A percentile compares a stretch with the other conserved stretches of the same genome.
Conservation (phyloP, 495 filamentous ascomycete genomes). For the Aspergillus avenaceus region DNA sequence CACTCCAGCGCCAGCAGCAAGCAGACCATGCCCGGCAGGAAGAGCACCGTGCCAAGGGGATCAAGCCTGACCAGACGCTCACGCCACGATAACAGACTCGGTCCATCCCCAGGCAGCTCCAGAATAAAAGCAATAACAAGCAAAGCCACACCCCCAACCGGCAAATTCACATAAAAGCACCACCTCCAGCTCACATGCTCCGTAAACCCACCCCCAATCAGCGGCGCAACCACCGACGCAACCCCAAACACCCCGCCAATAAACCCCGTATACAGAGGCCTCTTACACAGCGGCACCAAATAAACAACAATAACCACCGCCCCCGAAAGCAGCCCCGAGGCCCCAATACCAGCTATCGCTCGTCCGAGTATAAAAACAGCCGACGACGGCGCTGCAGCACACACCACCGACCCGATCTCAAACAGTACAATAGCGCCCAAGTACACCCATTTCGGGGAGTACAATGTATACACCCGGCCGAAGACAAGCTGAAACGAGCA, state of each 20-base stretch:
- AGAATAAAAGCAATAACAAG: not conserved
- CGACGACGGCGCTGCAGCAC: slow-evolving; percentile 66
- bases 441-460: slow-evolving; percentile 40
- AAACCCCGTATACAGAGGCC: slow-evolving; percentile 48
- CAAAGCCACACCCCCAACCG: slow-evolving; percentile 1
- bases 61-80: slow-evolving; percentile 30
- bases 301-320: slow-evolving; percentile 51
- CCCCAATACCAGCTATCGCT: slow-evolving; percentile 70
- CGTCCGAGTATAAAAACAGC: slow-evolving; percentile 71
- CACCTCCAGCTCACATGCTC: slow-evolving; percentile 60
- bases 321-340: slow-evolving; percentile 57
- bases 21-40: slow-evolving; percentile 48
- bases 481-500: slow-evolving; percentile 41
- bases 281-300: slow-evolving; percentile 49
- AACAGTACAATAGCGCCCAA: slow-evolving; percentile 42
- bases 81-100: not conserved
- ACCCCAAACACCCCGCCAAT: slow-evolving; percentile 47
- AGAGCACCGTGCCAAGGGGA: slow-evolving; percentile 42
- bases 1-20: slow-evolving; percentile 58
- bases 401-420: slow-evolving; percentile 68
- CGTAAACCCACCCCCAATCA: slow-evolving; percentile 48
- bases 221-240: slow-evolving; percentile 25
- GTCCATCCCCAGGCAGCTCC: not conserved
- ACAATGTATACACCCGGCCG: slow-evolving; percentile 36
- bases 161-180: slow-evolving; percentile 67